phyloP scores from a whole-genome alignment of 371 early-diverging fungal species.

The Fennellomyces sp. region DNA sequence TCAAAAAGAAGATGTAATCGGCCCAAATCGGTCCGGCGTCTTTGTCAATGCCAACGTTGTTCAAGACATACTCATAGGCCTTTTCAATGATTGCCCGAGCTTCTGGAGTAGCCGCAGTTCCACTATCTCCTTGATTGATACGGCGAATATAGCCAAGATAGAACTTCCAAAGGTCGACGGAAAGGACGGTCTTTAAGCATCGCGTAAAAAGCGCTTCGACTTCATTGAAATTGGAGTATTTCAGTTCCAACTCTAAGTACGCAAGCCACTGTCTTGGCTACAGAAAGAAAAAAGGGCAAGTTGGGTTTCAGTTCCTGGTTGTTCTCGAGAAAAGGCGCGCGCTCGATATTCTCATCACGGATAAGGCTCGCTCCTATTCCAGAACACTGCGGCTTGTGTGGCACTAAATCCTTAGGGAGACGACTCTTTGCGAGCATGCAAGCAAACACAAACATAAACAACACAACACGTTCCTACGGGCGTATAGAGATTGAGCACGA shows the following conservation, averaged over 20 bases:
- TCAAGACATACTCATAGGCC: constrained; percentile 88
- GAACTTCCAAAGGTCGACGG: constrained; percentile 87
- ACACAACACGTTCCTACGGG: too few relatives aligned
- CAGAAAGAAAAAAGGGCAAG: constrained; percentile 7
- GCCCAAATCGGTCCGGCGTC: constrained; percentile 91
- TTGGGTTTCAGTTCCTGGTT: background rate
- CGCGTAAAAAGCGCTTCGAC: constrained; percentile 87
- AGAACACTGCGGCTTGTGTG: background rate
- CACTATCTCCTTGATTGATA: constrained; percentile 64
- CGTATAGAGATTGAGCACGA: too few relatives aligned
- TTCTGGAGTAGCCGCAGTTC: constrained; percentile 63
- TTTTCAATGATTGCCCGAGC: constrained; percentile 73
- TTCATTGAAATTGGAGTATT: constrained; percentile 70
- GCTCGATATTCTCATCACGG: too few relatives aligned
- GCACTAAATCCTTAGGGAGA: background rate
- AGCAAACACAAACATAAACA: background rate
- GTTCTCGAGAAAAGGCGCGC: background rate
- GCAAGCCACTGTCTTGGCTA: constrained; percentile 84
- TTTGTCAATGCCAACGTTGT: constrained; percentile 88
- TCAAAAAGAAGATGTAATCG: constrained; percentile 86
- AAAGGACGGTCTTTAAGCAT: constrained; percentile 78
- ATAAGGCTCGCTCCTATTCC: background rate
- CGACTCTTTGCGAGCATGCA: too few relatives aligned
- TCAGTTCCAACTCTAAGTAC: constrained; percentile 85
- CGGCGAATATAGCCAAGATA: constrained; percentile 89